Evolutionary conservation across 2,329 filamentous ascomycete species (phyloP).

Genomic region (Paracoccidioides lutzii): DNA sequence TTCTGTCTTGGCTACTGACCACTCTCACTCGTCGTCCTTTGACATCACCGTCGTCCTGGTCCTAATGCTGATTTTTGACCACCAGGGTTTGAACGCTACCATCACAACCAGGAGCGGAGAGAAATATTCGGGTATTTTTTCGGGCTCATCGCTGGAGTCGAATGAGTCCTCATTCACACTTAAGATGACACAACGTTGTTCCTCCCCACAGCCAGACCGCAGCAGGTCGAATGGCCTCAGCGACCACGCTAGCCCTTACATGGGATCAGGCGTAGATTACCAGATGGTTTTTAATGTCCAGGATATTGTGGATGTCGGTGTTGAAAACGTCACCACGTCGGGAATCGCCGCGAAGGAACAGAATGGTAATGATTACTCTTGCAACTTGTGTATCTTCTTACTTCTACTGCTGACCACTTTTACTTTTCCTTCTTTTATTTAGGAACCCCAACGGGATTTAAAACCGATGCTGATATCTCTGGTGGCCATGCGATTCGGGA

Average conservation of each 20-base stretch:
- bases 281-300: slow-evolving; percentile 49
- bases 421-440: slow-evolving; percentile 3
- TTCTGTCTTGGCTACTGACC: slow-evolving; percentile 7
- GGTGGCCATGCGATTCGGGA: slow-evolving; percentile 57
- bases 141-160: slow-evolving; percentile 40
- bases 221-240: slow-evolving; percentile 31
- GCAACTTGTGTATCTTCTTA: not conserved
- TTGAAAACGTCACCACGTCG: slow-evolving; percentile 41
- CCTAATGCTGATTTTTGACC: slow-evolving; percentile 4
- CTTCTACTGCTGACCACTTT: not conserved
- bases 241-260: slow-evolving; percentile 26
- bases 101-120: slow-evolving; percentile 50
- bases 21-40: not conserved
- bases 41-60: not conserved
- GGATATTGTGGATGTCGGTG: slow-evolving; percentile 45
- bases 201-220: slow-evolving; percentile 21
- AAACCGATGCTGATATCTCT: slow-evolving; percentile 81
- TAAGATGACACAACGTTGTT: slow-evolving; percentile 50
- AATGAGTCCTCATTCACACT: slow-evolving; percentile 44
- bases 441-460: slow-evolving; percentile 60
- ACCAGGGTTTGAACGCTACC: slow-evolving; percentile 42
- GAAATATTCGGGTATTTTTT: slow-evolving; percentile 48
- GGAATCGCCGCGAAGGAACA: slow-evolving; percentile 39
- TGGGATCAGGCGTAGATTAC: slow-evolving; percentile 34
- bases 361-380: slow-evolving; percentile 40